These are phyloP conservation scores for Papiliotrema laurentii DNA, from an alignment of 1,284 basidiomycete genomes.

Conservation along the genomic window DNA sequence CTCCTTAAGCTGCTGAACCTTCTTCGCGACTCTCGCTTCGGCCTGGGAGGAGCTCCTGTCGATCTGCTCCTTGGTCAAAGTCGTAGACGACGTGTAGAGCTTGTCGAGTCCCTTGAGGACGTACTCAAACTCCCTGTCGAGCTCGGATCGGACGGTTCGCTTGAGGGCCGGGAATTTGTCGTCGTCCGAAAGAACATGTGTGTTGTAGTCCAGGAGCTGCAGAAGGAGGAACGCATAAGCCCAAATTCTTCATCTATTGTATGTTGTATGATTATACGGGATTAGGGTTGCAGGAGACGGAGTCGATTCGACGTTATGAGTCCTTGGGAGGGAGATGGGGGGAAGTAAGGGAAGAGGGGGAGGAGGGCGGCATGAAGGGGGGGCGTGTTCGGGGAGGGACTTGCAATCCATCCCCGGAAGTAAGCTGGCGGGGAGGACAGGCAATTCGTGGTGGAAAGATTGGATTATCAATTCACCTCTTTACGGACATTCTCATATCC, in stretches of 20 bases:
- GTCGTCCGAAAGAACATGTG: slow-evolving; percentile 1
- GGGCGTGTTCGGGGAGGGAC: too few species aligned
- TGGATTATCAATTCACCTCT: slow-evolving; percentile 26
- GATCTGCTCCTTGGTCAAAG: slow-evolving; percentile 33
- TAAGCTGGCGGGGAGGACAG: too few species aligned
- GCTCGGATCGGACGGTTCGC: slow-evolving; percentile 17
- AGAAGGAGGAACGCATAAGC: slow-evolving; percentile 3
- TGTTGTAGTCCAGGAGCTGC: slow-evolving; percentile 13
- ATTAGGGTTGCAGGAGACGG: too few species aligned
- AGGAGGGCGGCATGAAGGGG: too few species aligned
- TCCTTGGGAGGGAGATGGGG: too few species aligned
- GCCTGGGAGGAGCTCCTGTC: slow-evolving; percentile 26
- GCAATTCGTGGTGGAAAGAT: too few species aligned
- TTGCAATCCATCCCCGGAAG: too few species aligned
- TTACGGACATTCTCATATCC: slow-evolving; percentile 20
- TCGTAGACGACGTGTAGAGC: slow-evolving; percentile 35
- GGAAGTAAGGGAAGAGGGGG: too few species aligned
- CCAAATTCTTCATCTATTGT: too few species aligned
- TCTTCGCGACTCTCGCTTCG: slow-evolving; percentile 18
- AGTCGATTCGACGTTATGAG: too few species aligned
- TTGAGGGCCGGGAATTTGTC: slow-evolving; percentile 20
- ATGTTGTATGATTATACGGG: background rate
- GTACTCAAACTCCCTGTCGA: slow-evolving; percentile 37
- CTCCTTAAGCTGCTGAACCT: slow-evolving; percentile 18
- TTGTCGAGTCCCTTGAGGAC: slow-evolving; percentile 40